phyloP scores from a whole-genome alignment of 2,329 filamentous ascomycete genomes.

The Calonectria leucothoes region DNA sequence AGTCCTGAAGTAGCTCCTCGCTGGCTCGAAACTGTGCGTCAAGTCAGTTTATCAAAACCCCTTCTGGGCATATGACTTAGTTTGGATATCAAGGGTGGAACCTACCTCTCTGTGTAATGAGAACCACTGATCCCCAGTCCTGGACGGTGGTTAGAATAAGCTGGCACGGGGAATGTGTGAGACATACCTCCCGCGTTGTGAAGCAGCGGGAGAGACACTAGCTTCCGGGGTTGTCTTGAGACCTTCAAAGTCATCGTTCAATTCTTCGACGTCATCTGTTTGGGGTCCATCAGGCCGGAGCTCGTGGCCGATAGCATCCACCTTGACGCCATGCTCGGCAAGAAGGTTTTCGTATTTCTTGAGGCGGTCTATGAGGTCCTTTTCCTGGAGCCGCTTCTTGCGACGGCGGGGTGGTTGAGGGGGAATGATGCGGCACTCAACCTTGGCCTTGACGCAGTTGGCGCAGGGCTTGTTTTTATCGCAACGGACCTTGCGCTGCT shows the following conservation, averaged over 20 bases:
- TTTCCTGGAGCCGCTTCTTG: constrained; percentile 75
- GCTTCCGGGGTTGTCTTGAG: constrained; percentile 65
- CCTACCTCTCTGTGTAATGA: constrained; percentile 64
- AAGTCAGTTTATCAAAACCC: constrained; percentile 12
- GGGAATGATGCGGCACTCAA: constrained; percentile 70
- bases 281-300: constrained; percentile 43
- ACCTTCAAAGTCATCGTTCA: constrained; percentile 66
- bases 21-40: constrained; percentile 59
- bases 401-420: constrained; percentile 67
- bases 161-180: not conserved
- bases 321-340: constrained; percentile 73
- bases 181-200: constrained; percentile 44
- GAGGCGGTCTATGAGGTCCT: constrained; percentile 76
- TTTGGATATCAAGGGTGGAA: not conserved
- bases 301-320: constrained; percentile 73
- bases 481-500: constrained; percentile 81
- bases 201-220: constrained; percentile 49
- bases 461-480: constrained; percentile 78
- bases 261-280: constrained; percentile 65
- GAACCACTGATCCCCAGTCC: constrained; percentile 54
- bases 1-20: constrained; percentile 62
- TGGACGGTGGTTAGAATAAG: constrained; percentile 25
- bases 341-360: constrained; percentile 76
- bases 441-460: constrained; percentile 73
- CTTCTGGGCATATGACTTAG: not conserved